phyloP scores from a whole-genome alignment of 345 rosid genomes.

The Brassica incana region DNA sequence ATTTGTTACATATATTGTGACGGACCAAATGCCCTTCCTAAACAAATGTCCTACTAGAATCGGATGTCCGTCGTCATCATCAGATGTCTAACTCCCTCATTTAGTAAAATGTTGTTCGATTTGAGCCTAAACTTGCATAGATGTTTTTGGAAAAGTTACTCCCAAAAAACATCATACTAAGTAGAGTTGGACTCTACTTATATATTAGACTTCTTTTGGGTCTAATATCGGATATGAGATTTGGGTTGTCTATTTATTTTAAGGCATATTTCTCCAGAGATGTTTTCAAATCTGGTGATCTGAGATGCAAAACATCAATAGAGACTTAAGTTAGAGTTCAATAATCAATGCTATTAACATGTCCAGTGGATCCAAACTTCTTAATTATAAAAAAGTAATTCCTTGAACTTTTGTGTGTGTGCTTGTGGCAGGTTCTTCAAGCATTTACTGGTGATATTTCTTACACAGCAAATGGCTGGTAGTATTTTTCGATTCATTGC shows the following conservation, averaged over 20 bases:
- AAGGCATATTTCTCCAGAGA: not conserved
- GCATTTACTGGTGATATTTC: conserved; percentile 60
- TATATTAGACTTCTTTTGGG: not conserved
- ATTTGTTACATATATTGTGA: not conserved
- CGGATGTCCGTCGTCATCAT: no score
- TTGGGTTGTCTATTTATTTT: not conserved
- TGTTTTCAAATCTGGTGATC: not conserved
- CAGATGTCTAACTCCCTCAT: not conserved
- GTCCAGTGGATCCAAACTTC: not conserved
- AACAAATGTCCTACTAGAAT: not conserved
- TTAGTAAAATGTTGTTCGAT: not conserved
- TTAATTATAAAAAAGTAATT: not conserved
- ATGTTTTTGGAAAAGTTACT: not conserved
- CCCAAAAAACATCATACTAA: not conserved
- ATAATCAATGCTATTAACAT: not conserved
- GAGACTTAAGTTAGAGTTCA: not conserved
- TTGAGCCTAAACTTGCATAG: not conserved
- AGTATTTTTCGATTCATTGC: conserved; percentile 69
- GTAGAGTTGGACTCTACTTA: not conserved
- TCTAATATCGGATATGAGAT: not conserved
- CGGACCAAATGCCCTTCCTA: not conserved
- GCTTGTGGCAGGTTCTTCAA: conserved; percentile 71
- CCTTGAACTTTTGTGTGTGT: not conserved
- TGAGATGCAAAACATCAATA: not conserved
- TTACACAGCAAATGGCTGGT: conserved; percentile 85